Conservation (phyloP, 1,284 basidiomycete genomes). For the Clitocybe nebularis region DNA sequence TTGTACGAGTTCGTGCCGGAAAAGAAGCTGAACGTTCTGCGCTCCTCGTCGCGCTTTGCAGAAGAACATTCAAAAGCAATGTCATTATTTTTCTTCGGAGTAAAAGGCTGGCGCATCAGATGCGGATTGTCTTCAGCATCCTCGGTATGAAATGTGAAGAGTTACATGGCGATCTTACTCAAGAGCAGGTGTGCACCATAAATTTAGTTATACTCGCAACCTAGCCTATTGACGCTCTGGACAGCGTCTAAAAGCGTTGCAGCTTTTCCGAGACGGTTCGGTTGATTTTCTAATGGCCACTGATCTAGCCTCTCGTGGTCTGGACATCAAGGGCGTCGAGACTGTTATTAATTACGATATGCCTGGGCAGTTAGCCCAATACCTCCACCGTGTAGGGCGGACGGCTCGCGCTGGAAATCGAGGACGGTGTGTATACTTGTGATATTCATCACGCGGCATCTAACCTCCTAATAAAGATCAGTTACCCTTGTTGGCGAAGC, state of each 20-base stretch:
- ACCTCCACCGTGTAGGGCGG: conserved; percentile 94
- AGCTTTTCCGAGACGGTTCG: conserved; percentile 81
- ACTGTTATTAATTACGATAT: conserved; percentile 98
- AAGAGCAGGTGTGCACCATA: conserved; percentile 79
- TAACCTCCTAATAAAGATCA: conserved; percentile 49
- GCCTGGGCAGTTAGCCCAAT: conserved; percentile 91
- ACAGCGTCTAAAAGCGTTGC: conserved; percentile 82
- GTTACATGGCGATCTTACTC: conserved; percentile 91
- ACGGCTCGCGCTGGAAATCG: conserved; percentile 93
- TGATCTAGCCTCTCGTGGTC: conserved; percentile 90
- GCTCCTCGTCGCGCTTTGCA: conserved; percentile 81
- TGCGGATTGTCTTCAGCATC: conserved; percentile 91
- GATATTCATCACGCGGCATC: conserved; percentile 1
- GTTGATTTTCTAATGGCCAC: conserved; percentile 94
- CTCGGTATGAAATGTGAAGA: conserved; percentile 86
- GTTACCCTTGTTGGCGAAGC: conserved; percentile 95
- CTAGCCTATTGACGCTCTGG: conserved; percentile 11
- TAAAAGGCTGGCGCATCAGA: conserved; percentile 96
- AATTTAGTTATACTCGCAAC: conserved; percentile 1
- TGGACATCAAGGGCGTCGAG: conserved; percentile 98
- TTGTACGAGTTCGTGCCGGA: conserved; percentile 81
- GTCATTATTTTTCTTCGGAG: conserved; percentile 94
- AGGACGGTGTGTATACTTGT: conserved; percentile 63
- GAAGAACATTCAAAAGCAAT: conserved; percentile 78
- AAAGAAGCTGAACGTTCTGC: conserved; percentile 82